Evolutionary conservation across 257 asterid species (phyloP), one percentile per base, ranked within the genome.

Genomic region (Solanum boliviense): DNA sequence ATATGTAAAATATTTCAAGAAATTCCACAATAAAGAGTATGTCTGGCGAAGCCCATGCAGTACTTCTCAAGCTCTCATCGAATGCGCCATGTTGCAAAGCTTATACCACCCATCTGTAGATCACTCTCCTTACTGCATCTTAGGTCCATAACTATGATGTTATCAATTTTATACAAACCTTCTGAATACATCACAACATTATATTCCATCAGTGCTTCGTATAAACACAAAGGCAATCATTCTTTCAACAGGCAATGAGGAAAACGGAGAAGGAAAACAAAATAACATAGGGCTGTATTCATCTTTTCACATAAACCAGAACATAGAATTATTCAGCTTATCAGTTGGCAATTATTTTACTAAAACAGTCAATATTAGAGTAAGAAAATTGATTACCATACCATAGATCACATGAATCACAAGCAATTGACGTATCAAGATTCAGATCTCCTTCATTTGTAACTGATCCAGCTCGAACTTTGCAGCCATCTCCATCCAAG

Each of bases 401-500:
- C 99, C 99, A 97, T 92, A 91, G 92, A 89, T 97, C 99, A 93
- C 99, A 97, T 27, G 94, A 94, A 92, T 97, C 99, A 93, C 99
- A 97, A 86, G 99, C 99, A 92, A 97, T 96, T 72, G 99, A 95
- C 83, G 99, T 97, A 92, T 97, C 99, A 89, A 95, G 90, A 89
- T 92, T 95, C 65, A 95, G 89, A 93, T 94, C 98, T 88, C 93
- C 98, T 89, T 92, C 96, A 84, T 90, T 83, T 83, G 92, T 90
- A 86, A 91, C 93, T 86, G 94, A 93, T 89, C 94, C 95, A 89
- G 93, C 93, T 86, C 94, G 96, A 89, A 97, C 89, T 89, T 95
- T 95, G 96, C 99, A 97, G 93, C 93, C 95, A 92, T 95, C 98
- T 88, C 96, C 98, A 86, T 93, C 99, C 95, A 97, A 93, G 94